Percentiles rank a stretch among this genome's conserved stretches.
Evolutionary conservation across 441 rosid genomes (phyloP).

Genomic region (Gossypium aridum): DNA sequence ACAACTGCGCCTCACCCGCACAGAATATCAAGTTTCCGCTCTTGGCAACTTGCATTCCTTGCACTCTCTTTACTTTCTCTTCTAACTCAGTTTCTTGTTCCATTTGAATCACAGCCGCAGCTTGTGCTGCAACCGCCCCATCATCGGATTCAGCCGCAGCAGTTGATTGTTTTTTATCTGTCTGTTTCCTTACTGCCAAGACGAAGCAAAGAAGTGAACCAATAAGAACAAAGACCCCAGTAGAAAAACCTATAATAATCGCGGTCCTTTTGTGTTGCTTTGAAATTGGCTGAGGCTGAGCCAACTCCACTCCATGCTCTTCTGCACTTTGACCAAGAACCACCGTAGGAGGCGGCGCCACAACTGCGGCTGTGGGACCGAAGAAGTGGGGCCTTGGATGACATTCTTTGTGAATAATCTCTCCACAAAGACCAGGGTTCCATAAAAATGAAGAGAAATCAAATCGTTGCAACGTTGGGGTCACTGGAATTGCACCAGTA

Average conservation of each 20-base stretch:
- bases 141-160: constrained; percentile 20
- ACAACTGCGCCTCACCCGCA: constrained; percentile 52
- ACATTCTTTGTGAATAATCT: constrained; percentile 79
- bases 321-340: constrained; percentile 49
- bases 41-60: constrained; percentile 45
- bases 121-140: no score
- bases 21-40: constrained; percentile 70
- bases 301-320: constrained; percentile 39
- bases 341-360: constrained; percentile 34
- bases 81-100: constrained; percentile 63
- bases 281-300: constrained; percentile 29
- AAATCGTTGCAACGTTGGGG: constrained; percentile 51
- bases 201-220: constrained; percentile 40
- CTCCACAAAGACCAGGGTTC: constrained; percentile 85
- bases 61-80: constrained; percentile 58
- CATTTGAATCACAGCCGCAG: constrained; percentile 47
- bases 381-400: constrained; percentile 57
- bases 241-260: constrained; percentile 48
- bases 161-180: constrained; percentile 25
- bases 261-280: constrained; percentile 36
- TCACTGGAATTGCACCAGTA: constrained; percentile 69
- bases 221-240: constrained; percentile 41
- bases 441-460: constrained; percentile 45
- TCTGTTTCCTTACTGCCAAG: constrained; percentile 39
- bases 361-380: no score